Evolutionary conservation across 345 rosid genomes (phyloP), one percentile per base, ranked within the genome.

Genomic region (Aethionema arabicum): DNA sequence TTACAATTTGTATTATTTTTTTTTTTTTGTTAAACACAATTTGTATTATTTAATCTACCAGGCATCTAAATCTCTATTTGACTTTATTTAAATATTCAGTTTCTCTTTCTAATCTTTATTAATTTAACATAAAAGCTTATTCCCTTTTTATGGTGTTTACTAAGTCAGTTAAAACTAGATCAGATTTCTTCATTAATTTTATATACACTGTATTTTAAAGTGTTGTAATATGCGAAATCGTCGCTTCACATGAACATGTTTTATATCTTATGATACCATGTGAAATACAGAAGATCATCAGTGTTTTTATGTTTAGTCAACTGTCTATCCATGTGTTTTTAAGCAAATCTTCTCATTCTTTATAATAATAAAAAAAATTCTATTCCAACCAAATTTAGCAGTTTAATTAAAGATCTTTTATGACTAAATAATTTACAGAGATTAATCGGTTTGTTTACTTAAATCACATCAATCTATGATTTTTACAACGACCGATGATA

Each of bases 1-100:
- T 65, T 65, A 72, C 66, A 65, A 65, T 72, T 59, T 72, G 76
- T 65, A 72, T 72, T 52, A 65, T 72, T 52, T 56, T n/a, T n/a
- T n/a, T n/a, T n/a, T n/a, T n/a, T n/a, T n/a, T n/a, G n/a, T n/a
- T n/a, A n/a, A n/a, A n/a, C n/a, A 72, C 66, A 65, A 65, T 72
- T 59, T 72, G 76, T 65, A 72, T 72, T 52, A 65, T 72, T 52
- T 56, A 72, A 66, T 59, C 40, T 46, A 46, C 52, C 53, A 72
- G 71, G 75, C 75, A 65, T 65, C 75, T 72, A 45, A 65, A 59
- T 61, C 66, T 58, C 58, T 8, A 21, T 72, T 65, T 72, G 76
- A 72, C 76, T 72, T 72, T 72, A 52, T 72, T 72, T 59, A 58
- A 72, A 59, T 38, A 65, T 51, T 38, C 11, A 44, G n/a, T 57